Evolutionary conservation across 805 yeast genomes (phyloP).

Genomic region (Tetrapisispora iriomotensis): DNA sequence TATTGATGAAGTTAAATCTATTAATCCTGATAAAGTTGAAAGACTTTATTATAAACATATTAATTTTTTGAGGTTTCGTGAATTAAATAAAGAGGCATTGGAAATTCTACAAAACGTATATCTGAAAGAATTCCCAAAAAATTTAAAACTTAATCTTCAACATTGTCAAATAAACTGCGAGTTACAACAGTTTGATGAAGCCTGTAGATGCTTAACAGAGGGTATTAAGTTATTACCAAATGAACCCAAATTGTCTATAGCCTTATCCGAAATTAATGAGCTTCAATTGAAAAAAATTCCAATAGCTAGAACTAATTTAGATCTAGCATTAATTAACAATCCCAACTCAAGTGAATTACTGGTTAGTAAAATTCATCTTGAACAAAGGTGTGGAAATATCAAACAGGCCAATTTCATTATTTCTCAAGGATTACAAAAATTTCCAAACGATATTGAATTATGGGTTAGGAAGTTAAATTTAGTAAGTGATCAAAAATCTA

Average conservation of each 20-base stretch:
- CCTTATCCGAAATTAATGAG: conserved; percentile 41
- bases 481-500: conserved; percentile 33
- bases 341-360: conserved; percentile 45
- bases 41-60: conserved; percentile 56
- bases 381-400: conserved; percentile 38
- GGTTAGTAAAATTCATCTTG: conserved; percentile 50
- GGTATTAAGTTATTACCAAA: conserved; percentile 44
- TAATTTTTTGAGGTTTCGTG: conserved; percentile 37
- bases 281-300: conserved; percentile 32
- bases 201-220: conserved; percentile 37
- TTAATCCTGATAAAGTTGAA: conserved; percentile 17
- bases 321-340: conserved; percentile 47
- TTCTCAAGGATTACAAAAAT: conserved; percentile 46
- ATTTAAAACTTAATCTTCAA: conserved; percentile 50
- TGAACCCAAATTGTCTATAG: conserved; percentile 44
- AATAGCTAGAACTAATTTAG: conserved; percentile 64
- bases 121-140: conserved; percentile 37
- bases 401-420: conserved; percentile 46
- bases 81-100: conserved; percentile 31
- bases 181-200: conserved; percentile 27
- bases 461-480: conserved; percentile 55
- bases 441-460: conserved; percentile 49
- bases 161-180: conserved; percentile 44
- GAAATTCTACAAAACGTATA: conserved; percentile 36
- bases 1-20: conserved; percentile 29